Percentiles rank a stretch among this genome's conserved stretches.
Evolutionary conservation across 768 basidiomycete species (phyloP).

Genomic region (Chalciporus chontae): DNA sequence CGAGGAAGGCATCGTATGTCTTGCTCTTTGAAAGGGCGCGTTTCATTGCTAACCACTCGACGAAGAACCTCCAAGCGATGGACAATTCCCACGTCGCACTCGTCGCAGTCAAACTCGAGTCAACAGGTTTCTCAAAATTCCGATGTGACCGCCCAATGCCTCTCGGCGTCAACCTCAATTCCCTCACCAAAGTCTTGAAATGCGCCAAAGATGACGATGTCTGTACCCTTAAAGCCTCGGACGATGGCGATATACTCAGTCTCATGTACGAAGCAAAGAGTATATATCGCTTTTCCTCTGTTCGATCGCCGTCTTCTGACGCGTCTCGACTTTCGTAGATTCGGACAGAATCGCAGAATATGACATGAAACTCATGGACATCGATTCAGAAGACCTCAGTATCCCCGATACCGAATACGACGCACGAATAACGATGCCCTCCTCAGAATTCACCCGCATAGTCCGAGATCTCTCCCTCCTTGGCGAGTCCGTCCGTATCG

Average conservation of each 20-base stretch:
- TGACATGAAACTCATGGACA: constrained; percentile 99
- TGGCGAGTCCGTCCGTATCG: constrained; percentile 93
- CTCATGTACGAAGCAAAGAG: constrained; percentile 89
- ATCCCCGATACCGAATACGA: constrained; percentile 99
- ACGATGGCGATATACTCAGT: constrained; percentile 85
- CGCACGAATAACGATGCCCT: constrained; percentile 83
- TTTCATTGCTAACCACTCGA: not conserved
- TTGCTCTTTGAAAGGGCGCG: not conserved
- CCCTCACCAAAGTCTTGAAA: constrained; percentile 92
- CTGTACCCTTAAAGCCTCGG: constrained; percentile 85
- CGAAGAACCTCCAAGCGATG: constrained; percentile 92
- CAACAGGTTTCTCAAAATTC: constrained; percentile 78
- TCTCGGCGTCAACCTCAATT: constrained; percentile 80
- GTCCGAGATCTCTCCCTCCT: constrained; percentile 87
- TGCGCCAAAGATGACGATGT: constrained; percentile 96
- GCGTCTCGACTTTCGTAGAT: constrained; percentile 40
- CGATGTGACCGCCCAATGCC: constrained; percentile 96
- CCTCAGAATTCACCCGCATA: constrained; percentile 86
- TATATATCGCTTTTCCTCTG: constrained; percentile 36
- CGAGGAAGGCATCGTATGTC: constrained; percentile 84
- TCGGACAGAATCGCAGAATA: constrained; percentile 95
- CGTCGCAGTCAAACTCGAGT: constrained; percentile 80
- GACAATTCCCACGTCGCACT: constrained; percentile 99
- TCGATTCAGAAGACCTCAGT: constrained; percentile 89
- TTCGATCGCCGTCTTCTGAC: not conserved